These are phyloP conservation scores for Aspergillus sp. DNA, from an alignment of 2,329 filamentous ascomycete species.

Conservation along the genomic window DNA sequence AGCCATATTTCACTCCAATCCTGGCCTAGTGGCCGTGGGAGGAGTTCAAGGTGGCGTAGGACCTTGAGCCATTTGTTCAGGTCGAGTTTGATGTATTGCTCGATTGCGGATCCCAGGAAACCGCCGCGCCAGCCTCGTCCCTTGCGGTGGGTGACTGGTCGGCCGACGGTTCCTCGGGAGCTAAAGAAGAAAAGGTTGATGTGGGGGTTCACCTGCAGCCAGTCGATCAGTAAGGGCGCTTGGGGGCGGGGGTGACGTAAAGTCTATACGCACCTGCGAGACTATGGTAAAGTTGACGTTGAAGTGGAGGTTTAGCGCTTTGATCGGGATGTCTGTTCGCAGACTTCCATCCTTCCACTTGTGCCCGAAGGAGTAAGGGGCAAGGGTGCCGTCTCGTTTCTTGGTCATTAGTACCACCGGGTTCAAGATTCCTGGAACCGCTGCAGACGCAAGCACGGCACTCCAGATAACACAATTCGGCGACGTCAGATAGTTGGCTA, in stretches of 20 bases:
- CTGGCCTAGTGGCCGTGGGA: conserved; percentile 87
- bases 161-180: conserved; percentile 85
- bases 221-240: conserved; percentile 37
- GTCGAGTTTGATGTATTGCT: conserved; percentile 95
- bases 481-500: conserved; percentile 92
- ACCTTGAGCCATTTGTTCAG: conserved; percentile 98
- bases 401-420: conserved; percentile 94
- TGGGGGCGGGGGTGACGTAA: not conserved
- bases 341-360: conserved; percentile 99
- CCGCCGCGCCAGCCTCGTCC: conserved; percentile 95
- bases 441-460: conserved; percentile 89
- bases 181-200: conserved; percentile 99
- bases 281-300: conserved; percentile 98
- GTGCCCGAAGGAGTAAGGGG: conserved; percentile 94
- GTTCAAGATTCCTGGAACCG: conserved; percentile 93
- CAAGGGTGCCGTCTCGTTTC: conserved; percentile 73
- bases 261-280: conserved; percentile 51
- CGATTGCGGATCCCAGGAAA: conserved; percentile 86
- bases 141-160: conserved; percentile 89
- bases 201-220: conserved; percentile 83
- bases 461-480: conserved; percentile 99
- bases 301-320: conserved; percentile 92
- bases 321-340: conserved; percentile 92
- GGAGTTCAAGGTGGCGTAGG: conserved; percentile 84
- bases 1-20: conserved; percentile 98